Percentiles rank a stretch among this genome's conserved stretches.
Evolutionary conservation across 768 basidiomycete species (phyloP).

Genomic region (Hypholoma fasciculare): DNA sequence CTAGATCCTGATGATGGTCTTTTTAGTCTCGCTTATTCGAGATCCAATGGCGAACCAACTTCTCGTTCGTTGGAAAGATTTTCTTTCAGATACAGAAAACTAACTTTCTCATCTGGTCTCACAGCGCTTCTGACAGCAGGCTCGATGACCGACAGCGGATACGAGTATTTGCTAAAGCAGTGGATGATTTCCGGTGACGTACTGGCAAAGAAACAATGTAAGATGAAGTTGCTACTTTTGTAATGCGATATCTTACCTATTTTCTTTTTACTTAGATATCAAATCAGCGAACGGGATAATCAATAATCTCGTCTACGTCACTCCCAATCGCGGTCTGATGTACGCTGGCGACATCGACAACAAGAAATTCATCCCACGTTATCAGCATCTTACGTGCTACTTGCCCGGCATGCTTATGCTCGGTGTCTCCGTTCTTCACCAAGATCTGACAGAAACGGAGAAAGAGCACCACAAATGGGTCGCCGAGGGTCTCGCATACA

Average conservation of each 20-base stretch:
- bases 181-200: constrained; percentile 55
- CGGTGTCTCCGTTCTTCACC: constrained; percentile 48
- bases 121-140: constrained; percentile 51
- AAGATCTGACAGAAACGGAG: constrained; percentile 26
- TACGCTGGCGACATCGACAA: constrained; percentile 54
- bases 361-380: constrained; percentile 38
- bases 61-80: constrained; percentile 16
- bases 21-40: constrained; percentile 30
- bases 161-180: constrained; percentile 70
- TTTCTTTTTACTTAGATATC: constrained; percentile 35
- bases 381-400: constrained; percentile 74
- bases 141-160: constrained; percentile 60
- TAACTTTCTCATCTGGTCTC: neutral
- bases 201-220: constrained; percentile 51
- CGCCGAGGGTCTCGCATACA: constrained; percentile 70
- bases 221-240: constrained; percentile 10
- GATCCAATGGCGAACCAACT: constrained; percentile 23
- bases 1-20: constrained; percentile 29
- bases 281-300: constrained; percentile 55
- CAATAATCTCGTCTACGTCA: constrained; percentile 56
- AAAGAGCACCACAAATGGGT: constrained; percentile 64
- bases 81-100: neutral
- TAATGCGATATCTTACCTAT: neutral
- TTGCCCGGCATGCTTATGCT: constrained; percentile 66
- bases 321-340: constrained; percentile 56